Evolutionary conservation across 2,329 filamentous ascomycete genomes (phyloP), one percentile per base, ranked within the genome.

Genomic region (Venturia carpophila): DNA sequence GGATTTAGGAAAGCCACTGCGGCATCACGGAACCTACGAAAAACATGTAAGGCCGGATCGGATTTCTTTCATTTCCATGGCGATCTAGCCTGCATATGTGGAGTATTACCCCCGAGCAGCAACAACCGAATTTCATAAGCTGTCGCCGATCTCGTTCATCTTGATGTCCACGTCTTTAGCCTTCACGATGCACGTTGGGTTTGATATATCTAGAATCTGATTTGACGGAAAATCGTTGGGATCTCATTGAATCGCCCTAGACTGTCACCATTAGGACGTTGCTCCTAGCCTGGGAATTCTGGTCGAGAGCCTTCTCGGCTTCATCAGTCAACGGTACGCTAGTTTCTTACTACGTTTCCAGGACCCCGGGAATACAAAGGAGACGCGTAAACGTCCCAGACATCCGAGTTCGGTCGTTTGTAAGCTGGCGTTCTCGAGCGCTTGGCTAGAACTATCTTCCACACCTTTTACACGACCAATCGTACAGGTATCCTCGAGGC

Each of bases 11-110:
- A 17, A 55, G 49, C 30, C 49, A 24, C 27, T n/a, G 27, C 27
- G 27, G 27, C 49, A 56, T 34, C 49, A 37, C 1, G 5, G 3
- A 27, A 13, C 27, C 24, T 56, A 24, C 49, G n/a, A 19, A 24
- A 34, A 49, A 56, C 49, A 56, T 56, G 49, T 24, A 56, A n/a
- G 52, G 19, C 52, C 19, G 52, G 30, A 58, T n/a, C 30, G 52
- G 30, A 4, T 7, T 56, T 1, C 30, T 15, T 19, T 55, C 24
- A 34, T 11, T 19, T 15, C 30, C 27, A 56, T 56, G 52, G 27
- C 30, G 52, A 56, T 56, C 52, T 56, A 56, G 27, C 52, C 52
- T 56, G 52, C 27, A 34, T n/a, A n/a, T 37, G 13, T 27, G 27
- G 17, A 10, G 13, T 56, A 5, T 3, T 19, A 56, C 27, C 30